phyloP scores from a whole-genome alignment of 306 rosid genomes.

The Vicia villosa region DNA sequence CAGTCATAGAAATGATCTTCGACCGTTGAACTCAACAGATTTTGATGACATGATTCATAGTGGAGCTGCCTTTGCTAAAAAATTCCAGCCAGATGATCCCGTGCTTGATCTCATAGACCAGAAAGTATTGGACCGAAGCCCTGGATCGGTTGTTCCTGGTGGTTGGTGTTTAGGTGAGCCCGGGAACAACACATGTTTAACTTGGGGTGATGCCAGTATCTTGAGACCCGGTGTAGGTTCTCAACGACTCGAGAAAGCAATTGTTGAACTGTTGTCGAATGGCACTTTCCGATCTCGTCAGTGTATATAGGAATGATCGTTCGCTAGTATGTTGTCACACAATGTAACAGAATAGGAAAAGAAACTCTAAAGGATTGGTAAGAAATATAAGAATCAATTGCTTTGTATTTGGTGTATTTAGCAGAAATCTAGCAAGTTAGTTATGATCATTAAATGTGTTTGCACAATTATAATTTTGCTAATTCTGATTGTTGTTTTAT shows the following conservation, averaged over 20 bases:
- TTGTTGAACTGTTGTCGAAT: conserved; percentile 66
- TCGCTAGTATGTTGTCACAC: conserved; percentile 7
- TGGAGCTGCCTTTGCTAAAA: conserved; percentile 81
- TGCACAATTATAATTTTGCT: conserved; percentile 29
- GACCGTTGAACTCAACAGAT: conserved; percentile 50
- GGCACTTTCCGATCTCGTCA: conserved; percentile 53
- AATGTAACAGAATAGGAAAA: conserved; percentile 22
- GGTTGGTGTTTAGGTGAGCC: conserved; percentile 96
- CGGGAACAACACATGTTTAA: conserved; percentile 68
- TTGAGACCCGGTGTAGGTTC: conserved; percentile 84
- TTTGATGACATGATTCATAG: conserved; percentile 62
- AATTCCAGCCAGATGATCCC: conserved; percentile 58
- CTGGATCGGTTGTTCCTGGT: conserved; percentile 66
- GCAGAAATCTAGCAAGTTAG: conserved; percentile 32
- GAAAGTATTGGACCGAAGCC: conserved; percentile 58
- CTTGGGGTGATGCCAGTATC: conserved; percentile 93
- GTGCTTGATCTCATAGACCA: conserved; percentile 79
- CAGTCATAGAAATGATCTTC: conserved; percentile 47
- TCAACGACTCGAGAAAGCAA: conserved; percentile 72
- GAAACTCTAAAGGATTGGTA: background rate
- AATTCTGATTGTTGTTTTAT: conserved; percentile 22
- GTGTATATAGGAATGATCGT: conserved; percentile 62
- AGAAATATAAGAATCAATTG: conserved; percentile 32
- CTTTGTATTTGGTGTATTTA: conserved; percentile 21
- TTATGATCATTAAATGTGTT: conserved; percentile 26